Evolutionary conservation across 2,329 filamentous ascomycete genomes (phyloP), one percentile per base, ranked within the genome.

Genomic region (Fusarium sp.): DNA sequence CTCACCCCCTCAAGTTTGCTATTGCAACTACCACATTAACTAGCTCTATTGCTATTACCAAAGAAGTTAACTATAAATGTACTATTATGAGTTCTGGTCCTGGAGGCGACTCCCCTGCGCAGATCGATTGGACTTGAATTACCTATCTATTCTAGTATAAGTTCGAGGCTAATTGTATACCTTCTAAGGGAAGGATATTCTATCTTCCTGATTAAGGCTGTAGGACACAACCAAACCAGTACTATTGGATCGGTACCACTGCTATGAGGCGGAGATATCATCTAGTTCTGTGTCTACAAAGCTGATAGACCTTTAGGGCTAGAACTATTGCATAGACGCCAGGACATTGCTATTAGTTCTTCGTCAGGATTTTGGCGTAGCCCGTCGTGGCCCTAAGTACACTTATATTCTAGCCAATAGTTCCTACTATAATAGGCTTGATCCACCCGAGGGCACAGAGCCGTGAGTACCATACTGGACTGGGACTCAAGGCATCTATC

Each of bases 351-450:
- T 59, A 54, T 43, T 43, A 59, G 21, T 59, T 59, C 24, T 59
- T 59, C 4, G 54, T 59, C 19, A 59, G 3, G 56, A 59, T 7
- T 59, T 59, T 6, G 54, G 51, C 3, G 43, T 17, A 4, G 56
- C 56, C 7, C 56, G 54, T 2, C 54, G 54, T 2, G 54, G 59
- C 32, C 54, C 54, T 0, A 59, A 59, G 24, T 59, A 51, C 6
- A 60, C 56, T 19, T 60, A 60, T 8, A 59, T 59, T 9, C 56
- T 59, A 20, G 38, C 54, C 24, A 60, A 60, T 4, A 54, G 56
- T 0, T 59, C 54, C 0, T 60, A 60, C 44, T 60, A 60, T 4
- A 38, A 59, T 15, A 54, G 56, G 1, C 55, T 60, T 12, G 56
- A 60, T n/a, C 56, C 56, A 0, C 56, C 56, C 0, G 45, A 52